phyloP scores from a whole-genome alignment of 352 stramenopile genomes.

The Hyaloperonospora brassicae region DNA sequence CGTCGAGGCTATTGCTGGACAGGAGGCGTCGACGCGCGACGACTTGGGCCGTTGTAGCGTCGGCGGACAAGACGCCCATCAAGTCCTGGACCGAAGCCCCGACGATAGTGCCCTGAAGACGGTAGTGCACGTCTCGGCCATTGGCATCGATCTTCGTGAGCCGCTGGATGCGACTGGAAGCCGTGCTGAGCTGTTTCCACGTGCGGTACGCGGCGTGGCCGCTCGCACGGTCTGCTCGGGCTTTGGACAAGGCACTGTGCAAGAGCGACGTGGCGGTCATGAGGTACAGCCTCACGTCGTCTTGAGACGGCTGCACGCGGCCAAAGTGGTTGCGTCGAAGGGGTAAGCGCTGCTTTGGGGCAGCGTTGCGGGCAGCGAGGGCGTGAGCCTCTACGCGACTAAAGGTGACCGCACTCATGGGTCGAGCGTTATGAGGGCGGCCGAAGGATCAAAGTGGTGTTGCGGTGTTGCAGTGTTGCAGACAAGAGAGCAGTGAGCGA shows the following conservation, averaged over 20 bases:
- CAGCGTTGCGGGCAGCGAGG: conserved; percentile 21
- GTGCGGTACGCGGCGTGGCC: conserved; percentile 28
- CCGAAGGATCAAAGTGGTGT: no score
- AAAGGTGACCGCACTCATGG: conserved; percentile 24
- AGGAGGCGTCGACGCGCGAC: conserved; percentile 39
- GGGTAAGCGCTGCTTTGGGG: conserved; percentile 30
- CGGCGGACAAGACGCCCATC: conserved; percentile 55
- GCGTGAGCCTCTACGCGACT: conserved; percentile 26
- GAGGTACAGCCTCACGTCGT: conserved; percentile 36
- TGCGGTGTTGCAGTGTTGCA: no score
- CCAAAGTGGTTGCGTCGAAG: conserved; percentile 44
- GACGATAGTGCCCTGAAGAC: conserved; percentile 47
- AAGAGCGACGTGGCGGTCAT: conserved; percentile 32
- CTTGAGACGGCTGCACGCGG: conserved; percentile 28
- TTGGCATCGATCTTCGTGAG: conserved; percentile 42
- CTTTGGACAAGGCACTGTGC: conserved; percentile 36
- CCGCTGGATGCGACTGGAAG: conserved; percentile 46
- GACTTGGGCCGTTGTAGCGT: conserved; percentile 38
- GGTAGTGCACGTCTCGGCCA: conserved; percentile 37
- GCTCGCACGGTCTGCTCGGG: conserved; percentile 37
- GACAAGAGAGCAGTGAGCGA: no score
- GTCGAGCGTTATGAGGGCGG: no score
- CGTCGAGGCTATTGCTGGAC: conserved; percentile 53
- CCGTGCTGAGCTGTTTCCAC: conserved; percentile 52
- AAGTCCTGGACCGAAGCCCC: conserved; percentile 45